Conservation (phyloP, 1,139 yeast species). For the Cylindricascospora bacillispora region DNA sequence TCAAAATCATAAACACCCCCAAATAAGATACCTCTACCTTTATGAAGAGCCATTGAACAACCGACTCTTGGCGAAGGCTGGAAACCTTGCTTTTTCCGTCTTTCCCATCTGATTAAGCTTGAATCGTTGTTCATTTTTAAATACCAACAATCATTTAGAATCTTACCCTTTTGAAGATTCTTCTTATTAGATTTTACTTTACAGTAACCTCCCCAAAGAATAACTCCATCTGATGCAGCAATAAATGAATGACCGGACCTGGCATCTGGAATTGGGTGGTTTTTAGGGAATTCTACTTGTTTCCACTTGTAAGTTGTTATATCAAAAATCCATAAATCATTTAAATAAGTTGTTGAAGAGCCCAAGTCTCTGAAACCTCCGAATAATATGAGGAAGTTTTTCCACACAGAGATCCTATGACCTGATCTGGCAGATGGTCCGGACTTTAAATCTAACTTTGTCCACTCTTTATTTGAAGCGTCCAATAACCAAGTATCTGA, state of each 20-base stretch:
- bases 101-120: constrained; percentile 72
- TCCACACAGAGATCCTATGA: constrained; percentile 84
- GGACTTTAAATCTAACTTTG: constrained; percentile 61
- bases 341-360: constrained; percentile 63
- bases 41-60: constrained; percentile 76
- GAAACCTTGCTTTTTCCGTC: constrained; percentile 79
- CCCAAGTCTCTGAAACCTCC: constrained; percentile 96
- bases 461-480: constrained; percentile 77
- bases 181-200: constrained; percentile 67
- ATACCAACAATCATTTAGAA: constrained; percentile 79
- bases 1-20: constrained; percentile 95
- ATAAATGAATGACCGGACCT: constrained; percentile 87
- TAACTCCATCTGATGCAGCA: constrained; percentile 74
- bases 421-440: constrained; percentile 88
- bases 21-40: constrained; percentile 83
- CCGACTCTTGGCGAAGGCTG: constrained; percentile 94
- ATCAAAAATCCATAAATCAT: constrained; percentile 89
- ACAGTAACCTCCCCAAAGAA: constrained; percentile 87
- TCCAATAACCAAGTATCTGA: constrained; percentile 95
- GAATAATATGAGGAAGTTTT: constrained; percentile 67
- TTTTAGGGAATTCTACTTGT: constrained; percentile 76
- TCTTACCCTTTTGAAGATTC: constrained; percentile 85
- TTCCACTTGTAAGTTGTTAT: constrained; percentile 82
- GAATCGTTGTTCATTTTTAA: constrained; percentile 80
- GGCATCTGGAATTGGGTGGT: constrained; percentile 75